Evolutionary conservation across 2,329 filamentous ascomycete species (phyloP), one percentile per base, ranked within the genome.

Genomic region (Fusarium cicatricum): DNA sequence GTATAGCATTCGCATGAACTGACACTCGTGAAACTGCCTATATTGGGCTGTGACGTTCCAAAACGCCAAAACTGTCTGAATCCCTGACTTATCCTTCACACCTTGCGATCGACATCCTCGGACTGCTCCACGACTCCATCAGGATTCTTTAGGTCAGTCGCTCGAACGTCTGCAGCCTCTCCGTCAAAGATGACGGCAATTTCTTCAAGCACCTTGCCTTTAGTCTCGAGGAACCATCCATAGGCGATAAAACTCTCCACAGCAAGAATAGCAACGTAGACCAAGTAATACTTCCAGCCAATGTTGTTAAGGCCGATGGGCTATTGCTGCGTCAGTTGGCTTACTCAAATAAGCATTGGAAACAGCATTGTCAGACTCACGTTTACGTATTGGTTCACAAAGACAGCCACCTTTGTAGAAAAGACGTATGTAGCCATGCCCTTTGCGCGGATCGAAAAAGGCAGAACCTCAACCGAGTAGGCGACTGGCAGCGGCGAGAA

Each of bases 271-370:
- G 74, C 77, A 36, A 82, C 80, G 50, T 85, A 86, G 14, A 86
- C 75, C 55, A 86, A 81, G 70, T 85, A 86, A 58, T 82, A 86
- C 61, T 75, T 79, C 76, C 81, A 85, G 0, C 75, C 74, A 21
- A 85, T 78, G 2, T 76, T 66, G 0, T 75, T 77, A 0, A 86
- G 68, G 0, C 78, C 84, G 46, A 82, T 80, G 0, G 84, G 84
- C 42, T 45, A 7, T 23, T 7, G 21, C 11, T 17, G 23, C n/a
- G n/a, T 17, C 21, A 23, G 42, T 45, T 23, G 34, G 15, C 19
- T 45, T 10, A 7, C 21, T 23, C 21, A 23, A 23, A 4, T 7
- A 23, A 4, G 7, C 21, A 23, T 7, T 23, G 21, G 4, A 23
- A 7, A 7, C 7, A 23, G 4, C 21, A 23, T 23, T 7, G 21